Evolutionary conservation across 371 early-diverging fungal species (phyloP).

Genomic region (Mortierella sp.): DNA sequence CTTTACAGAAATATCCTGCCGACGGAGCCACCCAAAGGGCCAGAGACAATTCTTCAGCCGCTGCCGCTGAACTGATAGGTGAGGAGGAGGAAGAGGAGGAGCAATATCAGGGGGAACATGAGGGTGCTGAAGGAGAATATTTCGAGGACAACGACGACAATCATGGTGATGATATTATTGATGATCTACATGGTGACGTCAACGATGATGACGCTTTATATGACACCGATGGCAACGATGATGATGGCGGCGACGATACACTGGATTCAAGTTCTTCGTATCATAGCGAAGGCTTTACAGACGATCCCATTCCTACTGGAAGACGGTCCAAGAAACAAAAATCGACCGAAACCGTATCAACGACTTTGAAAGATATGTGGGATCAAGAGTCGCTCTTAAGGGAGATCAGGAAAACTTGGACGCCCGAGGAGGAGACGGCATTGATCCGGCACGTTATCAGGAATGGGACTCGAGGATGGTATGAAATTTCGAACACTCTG

Average conservation of each 20-base stretch:
- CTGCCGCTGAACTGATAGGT: not conserved
- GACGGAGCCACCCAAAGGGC: not conserved
- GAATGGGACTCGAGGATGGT: conserved; percentile 37
- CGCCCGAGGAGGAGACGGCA: conserved; percentile 27
- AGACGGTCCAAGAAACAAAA: conserved; percentile 13
- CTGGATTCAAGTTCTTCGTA: conserved; percentile 2
- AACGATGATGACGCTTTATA: conserved; percentile 7
- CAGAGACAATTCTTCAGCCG: not conserved
- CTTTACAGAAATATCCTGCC: not conserved
- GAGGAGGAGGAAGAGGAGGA: not conserved
- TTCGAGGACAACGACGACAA: not conserved
- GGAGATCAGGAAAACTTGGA: conserved; percentile 30
- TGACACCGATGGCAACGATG: conserved; percentile 9
- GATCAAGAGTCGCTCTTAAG: conserved; percentile 22
- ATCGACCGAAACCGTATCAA: no score
- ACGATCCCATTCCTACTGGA: not conserved
- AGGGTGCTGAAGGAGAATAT: not conserved
- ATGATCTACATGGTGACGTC: not conserved
- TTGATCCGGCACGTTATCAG: conserved; percentile 51
- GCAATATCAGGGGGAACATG: conserved; percentile 2
- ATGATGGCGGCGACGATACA: conserved; percentile 15
- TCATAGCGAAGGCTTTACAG: conserved; percentile 1
- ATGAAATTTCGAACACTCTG: conserved; percentile 24
- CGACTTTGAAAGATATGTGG: conserved; percentile 12
- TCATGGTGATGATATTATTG: conserved; percentile 3